phyloP scores from a whole-genome alignment of 176 grass and related monocot genomes.

The Areca catechu region DNA sequence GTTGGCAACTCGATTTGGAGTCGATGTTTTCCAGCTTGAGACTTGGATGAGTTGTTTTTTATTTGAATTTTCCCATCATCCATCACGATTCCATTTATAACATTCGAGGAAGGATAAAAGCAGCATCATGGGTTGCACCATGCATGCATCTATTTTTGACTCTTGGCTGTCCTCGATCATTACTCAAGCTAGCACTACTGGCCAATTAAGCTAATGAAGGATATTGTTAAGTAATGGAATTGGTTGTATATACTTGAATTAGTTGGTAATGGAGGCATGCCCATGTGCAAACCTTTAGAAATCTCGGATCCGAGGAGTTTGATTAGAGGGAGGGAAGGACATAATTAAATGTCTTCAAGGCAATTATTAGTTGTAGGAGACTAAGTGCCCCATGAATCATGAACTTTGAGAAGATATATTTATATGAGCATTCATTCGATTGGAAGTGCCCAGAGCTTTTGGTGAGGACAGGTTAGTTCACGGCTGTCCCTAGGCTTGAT shows the following conservation, averaged over 20 bases:
- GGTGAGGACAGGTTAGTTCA: not conserved
- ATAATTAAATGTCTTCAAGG: not conserved
- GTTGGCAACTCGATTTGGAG: not conserved
- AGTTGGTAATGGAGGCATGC: slow-evolving; percentile 31
- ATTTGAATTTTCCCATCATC: not conserved
- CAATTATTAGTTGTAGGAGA: slow-evolving; percentile 6
- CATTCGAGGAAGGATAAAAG: not conserved
- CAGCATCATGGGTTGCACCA: slow-evolving; percentile 13
- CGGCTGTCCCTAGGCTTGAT: too few species aligned
- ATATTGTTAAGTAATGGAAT: slow-evolving; percentile 41
- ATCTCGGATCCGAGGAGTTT: slow-evolving; percentile 16
- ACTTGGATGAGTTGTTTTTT: not conserved
- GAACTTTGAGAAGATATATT: not conserved
- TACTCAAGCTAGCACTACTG: slow-evolving; percentile 34
- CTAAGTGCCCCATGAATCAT: not conserved
- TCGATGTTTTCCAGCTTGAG: not conserved
- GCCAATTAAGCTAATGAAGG: slow-evolving; percentile 29
- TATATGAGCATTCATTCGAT: not conserved
- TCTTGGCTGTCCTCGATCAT: slow-evolving; percentile 34
- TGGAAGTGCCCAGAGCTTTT: not conserved
- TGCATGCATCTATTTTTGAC: slow-evolving; percentile 35
- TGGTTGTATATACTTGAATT: slow-evolving; percentile 29
- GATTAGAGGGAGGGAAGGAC: slow-evolving; percentile 2
- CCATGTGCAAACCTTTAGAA: slow-evolving; percentile 61
- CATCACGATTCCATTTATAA: slow-evolving; percentile 4